Evolutionary conservation across 352 stramenopile species (phyloP), one percentile per base, ranked within the genome.

Genomic region (Phytophthora syringae): DNA sequence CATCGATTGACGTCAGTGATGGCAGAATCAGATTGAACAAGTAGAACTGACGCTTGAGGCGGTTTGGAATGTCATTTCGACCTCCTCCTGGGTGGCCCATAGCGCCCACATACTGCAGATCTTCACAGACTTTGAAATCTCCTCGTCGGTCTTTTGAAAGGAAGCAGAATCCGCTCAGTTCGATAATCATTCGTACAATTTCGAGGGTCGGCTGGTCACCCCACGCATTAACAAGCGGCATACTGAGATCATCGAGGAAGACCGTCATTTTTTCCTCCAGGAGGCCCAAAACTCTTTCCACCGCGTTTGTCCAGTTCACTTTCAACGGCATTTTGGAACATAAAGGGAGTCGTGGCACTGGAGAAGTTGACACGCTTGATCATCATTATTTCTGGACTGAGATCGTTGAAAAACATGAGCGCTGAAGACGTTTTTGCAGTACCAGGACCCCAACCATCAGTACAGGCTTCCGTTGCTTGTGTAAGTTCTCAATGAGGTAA

Each of bases 291-390:
- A 60, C 97, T 99, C 75, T 98, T 98, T 12, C 97, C 97, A 28
- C 97, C 97, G 37, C 97, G 91, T 77, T 99, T 99, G 60, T 99
- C 97, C 12, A 99, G 82, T 59, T 99, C 95, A n/a, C 93, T 92
- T 74, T 99, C 97, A 47, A 99, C 97, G 0, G 95, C 91, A 45
- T 96, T 98, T 68, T 99, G 97, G 65, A 98, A 98, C 94, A 99
- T 99, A 62, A 98, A 98, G 21, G 96, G 90, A 10, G 97, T 99
- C 22, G 97, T 99, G 0, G 97, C 97, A 52, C 90, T 98, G 3
- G 97, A 99, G 69, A 99, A 99, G 76, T 99, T 99, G 56, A 99
- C 96, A 24, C 93, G 86, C 75, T 99, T 99, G 27, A 99, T 97
- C 37, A 98, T 88, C 89, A 98, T 98, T 18, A 80, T 79, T 30